Conservation (phyloP, 306 rosid genomes). For the Coriaria nepalensis region DNA sequence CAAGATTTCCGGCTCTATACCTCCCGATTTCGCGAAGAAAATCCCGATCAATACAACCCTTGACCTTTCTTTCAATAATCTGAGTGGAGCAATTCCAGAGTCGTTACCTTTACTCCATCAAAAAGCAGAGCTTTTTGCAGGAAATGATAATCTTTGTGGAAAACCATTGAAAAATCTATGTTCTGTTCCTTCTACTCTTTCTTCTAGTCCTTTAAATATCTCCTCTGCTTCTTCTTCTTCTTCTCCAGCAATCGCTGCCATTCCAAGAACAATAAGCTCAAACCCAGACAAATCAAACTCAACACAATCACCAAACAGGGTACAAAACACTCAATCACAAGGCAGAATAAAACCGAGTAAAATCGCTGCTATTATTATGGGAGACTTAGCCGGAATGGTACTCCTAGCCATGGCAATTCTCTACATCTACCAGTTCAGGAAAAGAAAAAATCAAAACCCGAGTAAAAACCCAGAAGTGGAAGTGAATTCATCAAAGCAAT, state of each 20-base stretch:
- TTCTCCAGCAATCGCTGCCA: constrained; percentile 84
- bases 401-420: constrained; percentile 36
- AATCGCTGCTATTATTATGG: constrained; percentile 62
- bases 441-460: constrained; percentile 17
- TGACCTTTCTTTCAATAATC: constrained; percentile 82
- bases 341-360: constrained; percentile 50
- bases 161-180: constrained; percentile 67
- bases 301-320: constrained; percentile 11
- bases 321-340: constrained; percentile 20
- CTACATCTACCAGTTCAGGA: constrained; percentile 47
- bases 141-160: constrained; percentile 75
- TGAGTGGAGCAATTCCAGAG: constrained; percentile 59
- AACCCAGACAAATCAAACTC: constrained; percentile 26
- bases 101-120: constrained; percentile 37
- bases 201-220: constrained; percentile 42
- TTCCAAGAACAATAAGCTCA: constrained; percentile 57
- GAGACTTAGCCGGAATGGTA: constrained; percentile 56
- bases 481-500: constrained; percentile 18
- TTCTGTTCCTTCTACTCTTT: constrained; percentile 53
- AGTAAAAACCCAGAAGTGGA: neutral
- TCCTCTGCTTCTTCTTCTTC: constrained; percentile 22
- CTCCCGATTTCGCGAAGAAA: constrained; percentile 27
- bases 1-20: constrained; percentile 62
- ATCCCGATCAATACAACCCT: constrained; percentile 42
- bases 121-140: constrained; percentile 37